Conservation (phyloP, 352 stramenopile species). For the Pythium phragmiticola region DNA sequence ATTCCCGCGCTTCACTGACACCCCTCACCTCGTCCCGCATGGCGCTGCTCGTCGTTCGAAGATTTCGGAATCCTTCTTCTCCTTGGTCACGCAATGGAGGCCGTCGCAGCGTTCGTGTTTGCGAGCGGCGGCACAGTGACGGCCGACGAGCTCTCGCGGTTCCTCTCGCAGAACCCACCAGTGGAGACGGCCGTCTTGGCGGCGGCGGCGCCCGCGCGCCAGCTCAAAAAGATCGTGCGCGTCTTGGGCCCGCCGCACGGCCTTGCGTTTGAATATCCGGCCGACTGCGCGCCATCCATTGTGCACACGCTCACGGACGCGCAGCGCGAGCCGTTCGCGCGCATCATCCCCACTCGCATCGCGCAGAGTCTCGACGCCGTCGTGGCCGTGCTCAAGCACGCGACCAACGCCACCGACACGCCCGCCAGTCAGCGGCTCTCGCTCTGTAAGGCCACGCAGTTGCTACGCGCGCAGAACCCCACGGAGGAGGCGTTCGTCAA, state of each 20-base stretch:
- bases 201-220: constrained; percentile 4
- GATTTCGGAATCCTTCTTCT: background rate
- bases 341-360: background rate
- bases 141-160: constrained; percentile 8
- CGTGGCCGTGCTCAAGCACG: background rate
- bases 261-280: constrained; percentile 7
- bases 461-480: background rate
- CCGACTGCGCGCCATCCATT: background rate
- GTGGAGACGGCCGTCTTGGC: constrained; percentile 6
- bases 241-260: constrained; percentile 4
- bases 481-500: constrained; percentile 17
- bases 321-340: constrained; percentile 1
- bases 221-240: constrained; percentile 19
- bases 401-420: background rate
- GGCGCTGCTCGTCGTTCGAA: too few relatives aligned
- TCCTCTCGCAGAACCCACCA: background rate
- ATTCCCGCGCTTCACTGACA: background rate
- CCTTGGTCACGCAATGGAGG: constrained; percentile 13
- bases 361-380: constrained; percentile 4
- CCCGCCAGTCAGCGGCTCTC: background rate
- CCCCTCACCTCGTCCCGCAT: background rate
- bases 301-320: constrained; percentile 9
- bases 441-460: background rate
- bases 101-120: constrained; percentile 19
- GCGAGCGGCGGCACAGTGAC: constrained; percentile 11